These are phyloP conservation scores for Salvia hispanica DNA, from an alignment of 257 asterid genomes.

Conservation along the genomic window DNA sequence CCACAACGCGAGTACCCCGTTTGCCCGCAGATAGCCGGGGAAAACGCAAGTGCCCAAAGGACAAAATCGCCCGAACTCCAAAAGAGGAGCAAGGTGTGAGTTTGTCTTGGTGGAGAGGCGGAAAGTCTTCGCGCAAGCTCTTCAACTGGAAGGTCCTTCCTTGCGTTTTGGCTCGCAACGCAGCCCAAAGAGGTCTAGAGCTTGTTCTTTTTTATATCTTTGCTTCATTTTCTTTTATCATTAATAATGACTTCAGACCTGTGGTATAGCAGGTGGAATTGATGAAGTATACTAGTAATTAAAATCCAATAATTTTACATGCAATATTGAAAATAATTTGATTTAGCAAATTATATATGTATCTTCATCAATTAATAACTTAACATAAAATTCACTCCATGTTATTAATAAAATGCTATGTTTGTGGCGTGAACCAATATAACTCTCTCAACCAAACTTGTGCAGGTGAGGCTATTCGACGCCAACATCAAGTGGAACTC, in stretches of 20 bases:
- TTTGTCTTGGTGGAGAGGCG: constrained; percentile 97
- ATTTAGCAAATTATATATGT: too few species aligned
- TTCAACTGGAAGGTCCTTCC: constrained; percentile 85
- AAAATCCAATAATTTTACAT: too few species aligned
- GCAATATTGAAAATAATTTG: too few species aligned
- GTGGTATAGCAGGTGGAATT: constrained; percentile 46
- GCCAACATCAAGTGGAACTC: constrained; percentile 79
- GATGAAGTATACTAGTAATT: too few species aligned
- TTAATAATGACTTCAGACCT: too few species aligned
- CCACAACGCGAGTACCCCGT: constrained; percentile 44
- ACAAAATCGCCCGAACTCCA: constrained; percentile 55
- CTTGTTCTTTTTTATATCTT: constrained; percentile 21
- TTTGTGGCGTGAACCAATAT: too few species aligned
- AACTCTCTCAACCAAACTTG: not conserved
- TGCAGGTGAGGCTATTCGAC: constrained; percentile 82
- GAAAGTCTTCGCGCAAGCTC: constrained; percentile 71
- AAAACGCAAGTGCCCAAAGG: not conserved
- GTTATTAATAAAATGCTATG: too few species aligned
- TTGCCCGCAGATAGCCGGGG: constrained; percentile 43
- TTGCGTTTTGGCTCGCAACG: constrained; percentile 66
- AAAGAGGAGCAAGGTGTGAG: constrained; percentile 59
- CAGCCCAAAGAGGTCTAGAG: constrained; percentile 79
- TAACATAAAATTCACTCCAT: too few species aligned
- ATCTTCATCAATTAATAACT: too few species aligned
- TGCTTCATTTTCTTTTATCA: too few species aligned